Percentiles rank a stretch among this genome's conserved stretches.
Evolutionary conservation across 345 rosid species (phyloP).

Genomic region (Carallia pectinifolia): DNA sequence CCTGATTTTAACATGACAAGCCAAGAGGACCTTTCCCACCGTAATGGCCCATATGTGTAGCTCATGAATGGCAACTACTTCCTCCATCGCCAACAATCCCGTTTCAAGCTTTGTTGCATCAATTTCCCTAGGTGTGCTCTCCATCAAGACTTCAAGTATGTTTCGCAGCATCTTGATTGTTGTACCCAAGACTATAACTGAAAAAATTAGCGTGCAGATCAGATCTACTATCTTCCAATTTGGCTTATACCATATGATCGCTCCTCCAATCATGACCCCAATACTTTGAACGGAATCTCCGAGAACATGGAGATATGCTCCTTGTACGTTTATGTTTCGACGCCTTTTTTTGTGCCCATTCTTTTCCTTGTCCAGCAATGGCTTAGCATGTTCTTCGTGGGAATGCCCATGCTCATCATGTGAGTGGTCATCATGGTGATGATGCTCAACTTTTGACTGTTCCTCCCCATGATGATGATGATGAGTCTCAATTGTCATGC

Average conservation of each 20-base stretch:
- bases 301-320: conserved; percentile 29
- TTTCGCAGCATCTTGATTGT: conserved; percentile 24
- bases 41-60: conserved; percentile 35
- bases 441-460: conserved; percentile 23
- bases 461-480: conserved; percentile 19
- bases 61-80: conserved; percentile 29
- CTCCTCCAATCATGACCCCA: conserved; percentile 35
- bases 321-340: conserved; percentile 26
- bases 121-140: conserved; percentile 32
- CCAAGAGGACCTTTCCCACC: conserved; percentile 29
- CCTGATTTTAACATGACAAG: conserved; percentile 30
- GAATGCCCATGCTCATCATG: background rate
- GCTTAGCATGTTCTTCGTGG: conserved; percentile 14
- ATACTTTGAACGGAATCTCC: conserved; percentile 34
- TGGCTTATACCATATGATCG: conserved; percentile 29
- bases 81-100: conserved; percentile 23
- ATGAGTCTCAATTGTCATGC: conserved; percentile 40
- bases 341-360: conserved; percentile 6
- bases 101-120: conserved; percentile 24
- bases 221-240: conserved; percentile 32
- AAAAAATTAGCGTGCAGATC: conserved; percentile 29
- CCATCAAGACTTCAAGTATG: conserved; percentile 34
- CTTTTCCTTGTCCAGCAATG: conserved; percentile 14
- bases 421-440: conserved; percentile 6
- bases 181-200: conserved; percentile 28